A percentile compares a stretch with the other conserved stretches of the same genome.
phyloP scores from a whole-genome alignment of 305 asterid genomes.

The Fraxinus floribunda region DNA sequence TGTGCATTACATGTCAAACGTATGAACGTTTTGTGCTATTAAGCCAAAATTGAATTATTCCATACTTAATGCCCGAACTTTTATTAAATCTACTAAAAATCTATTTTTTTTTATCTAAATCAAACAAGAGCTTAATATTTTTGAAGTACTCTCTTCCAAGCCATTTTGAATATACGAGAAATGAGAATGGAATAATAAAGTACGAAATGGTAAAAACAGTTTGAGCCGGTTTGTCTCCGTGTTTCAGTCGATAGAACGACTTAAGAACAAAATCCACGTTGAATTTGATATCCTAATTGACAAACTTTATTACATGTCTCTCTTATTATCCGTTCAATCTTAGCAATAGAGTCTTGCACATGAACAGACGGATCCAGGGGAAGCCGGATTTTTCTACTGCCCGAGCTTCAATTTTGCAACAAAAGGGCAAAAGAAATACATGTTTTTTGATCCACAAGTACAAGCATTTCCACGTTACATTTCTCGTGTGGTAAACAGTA shows the following conservation, averaged over 20 bases:
- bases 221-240: not conserved
- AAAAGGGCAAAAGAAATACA: not conserved
- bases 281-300: not conserved
- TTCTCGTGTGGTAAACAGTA: not conserved
- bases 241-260: not conserved
- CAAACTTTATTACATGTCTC: not conserved
- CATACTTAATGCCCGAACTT: not conserved
- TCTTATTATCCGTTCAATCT: not conserved
- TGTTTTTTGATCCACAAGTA: not conserved
- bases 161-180: not conserved
- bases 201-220: not conserved
- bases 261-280: not conserved
- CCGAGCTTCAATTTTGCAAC: not conserved
- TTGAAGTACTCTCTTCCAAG: not conserved
- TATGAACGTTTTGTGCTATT: too few relatives aligned
- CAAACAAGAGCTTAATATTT: not conserved
- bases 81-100: too few relatives aligned
- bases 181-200: not conserved
- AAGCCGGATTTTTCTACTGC: not conserved
- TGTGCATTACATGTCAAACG: too few relatives aligned
- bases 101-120: too few relatives aligned
- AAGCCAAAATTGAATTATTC: too few relatives aligned
- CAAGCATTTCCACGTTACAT: not conserved
- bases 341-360: not conserved
- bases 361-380: not conserved